phyloP scores from a whole-genome alignment of 768 basidiomycete genomes.

The Suillus hirtellus region DNA sequence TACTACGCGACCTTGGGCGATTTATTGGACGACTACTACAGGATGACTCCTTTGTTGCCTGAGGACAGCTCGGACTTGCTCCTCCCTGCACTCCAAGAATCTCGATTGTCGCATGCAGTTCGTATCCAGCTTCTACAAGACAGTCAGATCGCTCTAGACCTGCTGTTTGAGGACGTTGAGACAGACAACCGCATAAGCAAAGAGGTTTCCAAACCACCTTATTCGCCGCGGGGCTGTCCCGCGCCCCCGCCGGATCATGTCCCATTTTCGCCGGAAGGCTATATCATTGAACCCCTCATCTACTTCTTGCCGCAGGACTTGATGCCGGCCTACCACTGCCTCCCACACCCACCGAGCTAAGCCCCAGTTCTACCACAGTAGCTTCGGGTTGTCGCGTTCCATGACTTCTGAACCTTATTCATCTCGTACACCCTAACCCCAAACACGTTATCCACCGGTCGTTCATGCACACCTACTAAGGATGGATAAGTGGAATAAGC shows the following conservation, averaged over 20 bases:
- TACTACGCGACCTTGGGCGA: conserved; percentile 21
- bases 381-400: background rate
- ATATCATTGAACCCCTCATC: background rate
- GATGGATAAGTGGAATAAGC: background rate
- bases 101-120: conserved; percentile 18
- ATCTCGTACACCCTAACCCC: background rate
- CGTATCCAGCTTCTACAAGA: background rate
- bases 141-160: conserved; percentile 29
- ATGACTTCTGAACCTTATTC: background rate
- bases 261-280: background rate
- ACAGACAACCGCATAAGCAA: background rate
- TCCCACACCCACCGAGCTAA: background rate
- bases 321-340: too few relatives aligned
- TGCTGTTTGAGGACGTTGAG: conserved; percentile 22
- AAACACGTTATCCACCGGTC: background rate
- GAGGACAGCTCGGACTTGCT: conserved; percentile 14
- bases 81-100: conserved; percentile 20
- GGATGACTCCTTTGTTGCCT: conserved; percentile 7
- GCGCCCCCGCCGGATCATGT: background rate
- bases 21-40: conserved; percentile 16
- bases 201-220: background rate
- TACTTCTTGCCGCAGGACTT: background rate
- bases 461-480: background rate
- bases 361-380: background rate
- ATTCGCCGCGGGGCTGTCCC: background rate